Evolutionary conservation across 2,329 filamentous ascomycete genomes (phyloP).

Genomic region (Fusarium newnesense): DNA sequence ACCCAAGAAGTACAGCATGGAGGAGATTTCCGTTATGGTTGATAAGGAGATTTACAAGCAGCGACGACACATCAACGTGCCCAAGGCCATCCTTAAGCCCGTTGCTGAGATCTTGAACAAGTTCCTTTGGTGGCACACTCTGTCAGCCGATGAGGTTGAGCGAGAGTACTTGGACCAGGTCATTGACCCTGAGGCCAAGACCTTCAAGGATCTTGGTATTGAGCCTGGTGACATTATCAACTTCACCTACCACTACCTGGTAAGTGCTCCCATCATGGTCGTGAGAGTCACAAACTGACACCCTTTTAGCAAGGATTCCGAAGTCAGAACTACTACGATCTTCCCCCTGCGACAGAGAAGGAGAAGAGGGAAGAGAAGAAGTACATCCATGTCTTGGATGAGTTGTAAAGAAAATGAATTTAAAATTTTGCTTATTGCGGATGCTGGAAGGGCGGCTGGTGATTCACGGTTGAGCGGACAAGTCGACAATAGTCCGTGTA

Average conservation of each 20-base stretch:
- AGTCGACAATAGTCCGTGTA: conserved; percentile 42
- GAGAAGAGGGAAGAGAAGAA: conserved; percentile 96
- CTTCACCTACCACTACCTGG: conserved; percentile 93
- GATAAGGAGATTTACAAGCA: conserved; percentile 93
- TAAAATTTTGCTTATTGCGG: conserved; percentile 19
- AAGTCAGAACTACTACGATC: conserved; percentile 87
- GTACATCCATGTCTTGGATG: conserved; percentile 93
- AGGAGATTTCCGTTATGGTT: conserved; percentile 86
- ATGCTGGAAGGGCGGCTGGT: conserved; percentile 30
- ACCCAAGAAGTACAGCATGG: conserved; percentile 89
- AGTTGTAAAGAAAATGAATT: conserved; percentile 68
- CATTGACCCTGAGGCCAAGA: conserved; percentile 92
- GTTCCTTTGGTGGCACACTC: conserved; percentile 86
- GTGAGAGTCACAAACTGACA: conserved; percentile 3
- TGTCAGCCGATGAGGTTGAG: conserved; percentile 87
- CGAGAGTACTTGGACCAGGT: conserved; percentile 92
- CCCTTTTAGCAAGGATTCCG: conserved; percentile 82
- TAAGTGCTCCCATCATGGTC: conserved; percentile 58
- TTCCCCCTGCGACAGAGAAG: conserved; percentile 92
- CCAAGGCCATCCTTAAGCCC: conserved; percentile 82
- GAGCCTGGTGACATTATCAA: conserved; percentile 86
- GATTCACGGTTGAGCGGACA: conserved; percentile 31
- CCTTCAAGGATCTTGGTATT: conserved; percentile 92
- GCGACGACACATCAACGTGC: conserved; percentile 90
- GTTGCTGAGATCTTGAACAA: conserved; percentile 80